Evolutionary conservation across 306 rosid species (phyloP).

Genomic region (Casuarina equisetifolia): DNA sequence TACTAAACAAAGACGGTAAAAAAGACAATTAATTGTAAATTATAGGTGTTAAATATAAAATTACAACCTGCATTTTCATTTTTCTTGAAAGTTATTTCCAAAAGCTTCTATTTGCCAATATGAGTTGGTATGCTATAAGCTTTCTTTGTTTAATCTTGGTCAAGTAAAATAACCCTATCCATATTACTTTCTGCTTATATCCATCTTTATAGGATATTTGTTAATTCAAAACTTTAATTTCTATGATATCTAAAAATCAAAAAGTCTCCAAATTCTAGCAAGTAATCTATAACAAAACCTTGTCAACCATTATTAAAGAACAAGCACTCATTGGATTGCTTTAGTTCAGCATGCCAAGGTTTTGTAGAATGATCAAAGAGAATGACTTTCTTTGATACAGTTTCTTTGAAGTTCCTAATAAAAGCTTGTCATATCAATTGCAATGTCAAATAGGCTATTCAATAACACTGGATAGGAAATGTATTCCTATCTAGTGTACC

Average conservation of each 20-base stretch:
- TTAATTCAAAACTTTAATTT: background rate
- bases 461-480: no score
- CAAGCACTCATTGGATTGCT: conserved; percentile 1
- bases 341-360: conserved; percentile 26
- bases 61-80: background rate
- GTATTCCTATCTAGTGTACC: no score
- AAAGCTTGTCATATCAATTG: background rate
- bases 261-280: conserved; percentile 21
- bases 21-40: background rate
- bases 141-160: background rate
- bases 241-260: conserved; percentile 20
- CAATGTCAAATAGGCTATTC: no score
- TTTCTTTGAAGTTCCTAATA: conserved; percentile 18
- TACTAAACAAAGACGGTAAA: background rate
- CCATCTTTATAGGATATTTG: conserved; percentile 1
- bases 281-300: conserved; percentile 21
- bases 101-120: background rate
- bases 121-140: background rate
- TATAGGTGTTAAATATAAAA: background rate
- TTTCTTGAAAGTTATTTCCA: background rate
- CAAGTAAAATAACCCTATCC: background rate
- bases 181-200: conserved; percentile 1
- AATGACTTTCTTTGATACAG: conserved; percentile 10
- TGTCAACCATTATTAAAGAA: conserved; percentile 27
- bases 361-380: conserved; percentile 21